A percentile compares a stretch with the other conserved stretches of the same genome.
These are phyloP conservation scores for Cardiospermum halicacabum DNA, from an alignment of 345 rosid species.

Conservation along the genomic window DNA sequence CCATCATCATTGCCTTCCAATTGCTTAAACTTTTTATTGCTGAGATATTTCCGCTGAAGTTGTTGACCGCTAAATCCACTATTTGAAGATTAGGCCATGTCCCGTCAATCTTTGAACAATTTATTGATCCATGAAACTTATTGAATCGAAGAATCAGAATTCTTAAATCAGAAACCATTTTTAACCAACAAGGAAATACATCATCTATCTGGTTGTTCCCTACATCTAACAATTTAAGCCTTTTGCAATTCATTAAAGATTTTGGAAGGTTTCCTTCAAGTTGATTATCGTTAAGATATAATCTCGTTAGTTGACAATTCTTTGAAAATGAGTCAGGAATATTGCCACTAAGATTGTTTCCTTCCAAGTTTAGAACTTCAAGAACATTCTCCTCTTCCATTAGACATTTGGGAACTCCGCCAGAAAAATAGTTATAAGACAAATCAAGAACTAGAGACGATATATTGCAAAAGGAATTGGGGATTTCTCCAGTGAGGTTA, in stretches of 20 bases:
- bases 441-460: constrained; percentile 26
- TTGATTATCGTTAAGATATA: constrained; percentile 27
- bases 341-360: neutral
- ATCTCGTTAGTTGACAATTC: constrained; percentile 7
- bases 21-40: neutral
- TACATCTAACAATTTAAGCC: constrained; percentile 37
- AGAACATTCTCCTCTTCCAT: constrained; percentile 11
- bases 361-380: constrained; percentile 13
- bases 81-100: constrained; percentile 37
- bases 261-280: constrained; percentile 27
- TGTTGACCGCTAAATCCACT: constrained; percentile 36
- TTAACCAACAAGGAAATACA: constrained; percentile 36
- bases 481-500: constrained; percentile 29
- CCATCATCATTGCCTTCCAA: constrained; percentile 41
- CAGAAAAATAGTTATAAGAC: constrained; percentile 34
- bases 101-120: constrained; percentile 6
- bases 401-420: constrained; percentile 24
- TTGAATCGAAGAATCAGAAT: constrained; percentile 47
- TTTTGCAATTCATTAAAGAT: constrained; percentile 30
- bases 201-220: constrained; percentile 35
- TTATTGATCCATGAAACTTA: constrained; percentile 29
- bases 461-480: constrained; percentile 23
- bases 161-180: constrained; percentile 18
- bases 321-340: neutral
- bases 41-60: constrained; percentile 17